phyloP scores from a whole-genome alignment of 2,329 filamentous ascomycete species.

The Fusarium subglutinans region DNA sequence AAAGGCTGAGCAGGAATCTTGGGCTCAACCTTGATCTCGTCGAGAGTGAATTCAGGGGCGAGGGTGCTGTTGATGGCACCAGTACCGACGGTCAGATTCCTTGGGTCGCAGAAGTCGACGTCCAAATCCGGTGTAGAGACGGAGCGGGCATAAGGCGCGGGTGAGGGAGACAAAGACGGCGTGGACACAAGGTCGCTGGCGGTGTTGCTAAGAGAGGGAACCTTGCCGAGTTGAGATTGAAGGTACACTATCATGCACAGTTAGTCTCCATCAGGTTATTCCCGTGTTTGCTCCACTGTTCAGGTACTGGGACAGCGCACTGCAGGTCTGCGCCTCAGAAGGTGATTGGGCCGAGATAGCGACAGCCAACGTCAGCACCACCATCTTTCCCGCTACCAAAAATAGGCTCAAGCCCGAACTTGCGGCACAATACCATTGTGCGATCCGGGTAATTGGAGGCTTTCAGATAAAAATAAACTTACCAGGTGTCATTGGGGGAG shows the following conservation, averaged over 20 bases:
- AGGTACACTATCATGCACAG: conserved; percentile 57
- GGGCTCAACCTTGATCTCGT: conserved; percentile 65
- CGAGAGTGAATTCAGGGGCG: conserved; percentile 72
- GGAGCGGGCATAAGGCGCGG: conserved; percentile 78
- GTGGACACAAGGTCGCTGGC: conserved; percentile 78
- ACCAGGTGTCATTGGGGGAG: conserved; percentile 92
- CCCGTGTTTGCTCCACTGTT: conserved; percentile 39
- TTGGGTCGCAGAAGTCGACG: conserved; percentile 89
- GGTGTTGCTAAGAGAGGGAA: conserved; percentile 70
- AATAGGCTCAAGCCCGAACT: conserved; percentile 32
- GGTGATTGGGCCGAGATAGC: conserved; percentile 23
- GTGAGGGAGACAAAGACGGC: conserved; percentile 87
- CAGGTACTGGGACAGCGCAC: conserved; percentile 32
- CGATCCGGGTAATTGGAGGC: neutral
- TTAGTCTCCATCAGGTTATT: conserved; percentile 47
- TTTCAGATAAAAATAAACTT: conserved; percentile 55
- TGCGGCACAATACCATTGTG: conserved; percentile 24
- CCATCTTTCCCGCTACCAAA: conserved; percentile 25
- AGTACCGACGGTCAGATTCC: conserved; percentile 80
- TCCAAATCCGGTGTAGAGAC: conserved; percentile 72
- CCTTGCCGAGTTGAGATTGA: conserved; percentile 55
- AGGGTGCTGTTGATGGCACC: conserved; percentile 59
- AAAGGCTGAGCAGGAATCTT: conserved; percentile 59
- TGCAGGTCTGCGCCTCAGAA: conserved; percentile 29
- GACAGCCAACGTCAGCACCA: conserved; percentile 32